Percentiles rank a stretch among this genome's conserved stretches.
Evolutionary conservation across 768 basidiomycete genomes (phyloP).

Genomic region (Boletus reticulatus): DNA sequence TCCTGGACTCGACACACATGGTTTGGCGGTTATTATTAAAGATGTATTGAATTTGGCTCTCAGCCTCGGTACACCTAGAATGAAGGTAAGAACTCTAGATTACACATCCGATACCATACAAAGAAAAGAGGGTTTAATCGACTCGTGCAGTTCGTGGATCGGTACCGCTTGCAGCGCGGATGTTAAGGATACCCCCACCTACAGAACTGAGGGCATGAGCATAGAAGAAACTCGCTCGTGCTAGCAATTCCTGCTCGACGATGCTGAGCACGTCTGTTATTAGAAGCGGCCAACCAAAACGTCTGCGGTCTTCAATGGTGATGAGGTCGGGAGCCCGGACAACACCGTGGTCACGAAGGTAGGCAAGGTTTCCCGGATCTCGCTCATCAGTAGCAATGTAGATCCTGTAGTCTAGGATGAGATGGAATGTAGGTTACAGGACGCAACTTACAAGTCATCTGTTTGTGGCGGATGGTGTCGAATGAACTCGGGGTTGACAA

Average conservation of each 20-base stretch:
- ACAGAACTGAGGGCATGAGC: constrained; percentile 43
- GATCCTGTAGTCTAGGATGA: constrained; percentile 22
- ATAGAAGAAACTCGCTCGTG: constrained; percentile 38
- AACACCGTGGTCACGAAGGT: constrained; percentile 35
- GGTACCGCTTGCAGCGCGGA: constrained; percentile 39
- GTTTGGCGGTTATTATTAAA: no score
- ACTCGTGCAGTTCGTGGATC: constrained; percentile 38
- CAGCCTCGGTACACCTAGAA: not conserved
- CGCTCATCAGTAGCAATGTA: constrained; percentile 44
- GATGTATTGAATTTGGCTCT: no score
- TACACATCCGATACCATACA: not conserved
- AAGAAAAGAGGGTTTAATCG: constrained; percentile 25
- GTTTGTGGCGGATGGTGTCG: constrained; percentile 14
- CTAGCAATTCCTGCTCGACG: constrained; percentile 43
- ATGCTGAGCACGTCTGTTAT: constrained; percentile 43
- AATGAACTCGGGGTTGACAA: constrained; percentile 16
- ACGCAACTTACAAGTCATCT: constrained; percentile 19
- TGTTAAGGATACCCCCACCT: constrained; percentile 40
- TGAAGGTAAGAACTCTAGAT: not conserved
- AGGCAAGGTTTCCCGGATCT: constrained; percentile 32
- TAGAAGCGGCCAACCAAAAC: constrained; percentile 42
- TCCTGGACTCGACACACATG: no score
- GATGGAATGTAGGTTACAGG: not conserved
- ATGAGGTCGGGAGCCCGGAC: constrained; percentile 41
- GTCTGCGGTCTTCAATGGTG: constrained; percentile 40